phyloP scores from a whole-genome alignment of 331 rosid genomes.

The Erythrophleum ivorense region DNA sequence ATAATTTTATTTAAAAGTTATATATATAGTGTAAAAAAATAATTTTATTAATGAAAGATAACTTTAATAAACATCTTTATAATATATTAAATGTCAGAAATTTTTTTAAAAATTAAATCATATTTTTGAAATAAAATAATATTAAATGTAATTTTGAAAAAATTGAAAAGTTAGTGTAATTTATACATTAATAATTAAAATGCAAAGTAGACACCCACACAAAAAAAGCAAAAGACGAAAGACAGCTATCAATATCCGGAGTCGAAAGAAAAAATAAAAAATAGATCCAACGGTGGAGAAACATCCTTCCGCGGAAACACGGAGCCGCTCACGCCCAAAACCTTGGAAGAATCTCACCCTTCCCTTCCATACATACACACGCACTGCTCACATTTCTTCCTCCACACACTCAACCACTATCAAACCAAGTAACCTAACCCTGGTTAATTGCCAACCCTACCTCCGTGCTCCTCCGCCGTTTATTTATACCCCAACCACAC shows the following conservation, averaged over 20 bases:
- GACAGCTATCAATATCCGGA: conserved; percentile 14
- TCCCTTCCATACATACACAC: not conserved
- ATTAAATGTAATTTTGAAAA: too few relatives aligned
- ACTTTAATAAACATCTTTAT: too few relatives aligned
- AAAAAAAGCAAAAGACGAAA: not conserved
- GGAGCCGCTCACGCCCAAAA: conserved; percentile 94
- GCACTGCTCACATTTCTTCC: not conserved
- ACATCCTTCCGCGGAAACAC: conserved; percentile 95
- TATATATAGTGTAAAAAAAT: too few relatives aligned
- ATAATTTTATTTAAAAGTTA: too few relatives aligned
- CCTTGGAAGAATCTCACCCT: conserved; percentile 88
- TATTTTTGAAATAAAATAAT: too few relatives aligned
- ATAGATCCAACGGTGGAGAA: conserved; percentile 73
- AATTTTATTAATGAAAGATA: too few relatives aligned
- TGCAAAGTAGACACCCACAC: not conserved
- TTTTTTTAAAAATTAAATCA: too few relatives aligned
- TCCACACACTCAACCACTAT: conserved; percentile 37
- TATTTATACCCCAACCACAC: conserved; percentile 42
- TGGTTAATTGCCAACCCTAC: conserved; percentile 37
- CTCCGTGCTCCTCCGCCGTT: conserved; percentile 14
- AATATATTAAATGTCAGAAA: too few relatives aligned
- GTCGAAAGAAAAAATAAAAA: not conserved
- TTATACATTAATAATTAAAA: too few relatives aligned
- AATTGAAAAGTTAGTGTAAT: too few relatives aligned
- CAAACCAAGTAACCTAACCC: conserved; percentile 33